Base-by-base conservation (phyloP, 1,139 yeast genomes). In the Kazachstania sp. region DNA sequence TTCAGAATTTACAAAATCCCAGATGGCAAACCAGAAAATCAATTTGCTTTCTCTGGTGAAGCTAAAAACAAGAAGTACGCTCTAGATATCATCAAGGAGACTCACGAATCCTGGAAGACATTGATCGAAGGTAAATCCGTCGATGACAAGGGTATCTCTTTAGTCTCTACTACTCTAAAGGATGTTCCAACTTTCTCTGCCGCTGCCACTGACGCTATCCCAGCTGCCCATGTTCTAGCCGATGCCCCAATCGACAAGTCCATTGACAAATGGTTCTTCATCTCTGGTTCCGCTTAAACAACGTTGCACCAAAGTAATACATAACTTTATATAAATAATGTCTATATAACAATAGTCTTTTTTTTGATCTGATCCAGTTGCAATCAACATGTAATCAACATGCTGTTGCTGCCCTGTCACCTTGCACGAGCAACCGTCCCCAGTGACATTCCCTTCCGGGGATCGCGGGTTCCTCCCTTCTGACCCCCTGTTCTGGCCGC, bases 201-300 rank as follows among this genome's bases (percentile, higher is more conserved):
- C 45, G 58, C 73, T 53, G 78, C 77, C 55, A 73, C 70, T 48
- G 59, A 72, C 47, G 75, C 71, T 49, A 67, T 86, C 50, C 94
- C 97, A 56, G 74, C 77, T 52, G 92, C 84, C 59, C 63, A 80
- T 61, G 79, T 84, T 54, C 71, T 73, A 58, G 76, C 88, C 53
- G 90, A 94, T 65, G 97, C 95, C 56, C 95, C 96, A 70, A 86
- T 92, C 69, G 98, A 92, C 75, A 81, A 86, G 71, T 87, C 97
- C 49, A 74, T 92, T 67, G 97, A 92, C 79, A 92, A 92, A 77
- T 92, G 98, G 98, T 92, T 92, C 79, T 92, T 81, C 80, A 92
- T 92, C 69, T 86, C 97, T 55, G 97, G 97, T 71, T 72, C 80
- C 53, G 81, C 81, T 60, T 79, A 71, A 66, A 30, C 32, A 32